Evolutionary conservation across 176 grass and related monocot species (phyloP).

Genomic region (Triticum turgidum): DNA sequence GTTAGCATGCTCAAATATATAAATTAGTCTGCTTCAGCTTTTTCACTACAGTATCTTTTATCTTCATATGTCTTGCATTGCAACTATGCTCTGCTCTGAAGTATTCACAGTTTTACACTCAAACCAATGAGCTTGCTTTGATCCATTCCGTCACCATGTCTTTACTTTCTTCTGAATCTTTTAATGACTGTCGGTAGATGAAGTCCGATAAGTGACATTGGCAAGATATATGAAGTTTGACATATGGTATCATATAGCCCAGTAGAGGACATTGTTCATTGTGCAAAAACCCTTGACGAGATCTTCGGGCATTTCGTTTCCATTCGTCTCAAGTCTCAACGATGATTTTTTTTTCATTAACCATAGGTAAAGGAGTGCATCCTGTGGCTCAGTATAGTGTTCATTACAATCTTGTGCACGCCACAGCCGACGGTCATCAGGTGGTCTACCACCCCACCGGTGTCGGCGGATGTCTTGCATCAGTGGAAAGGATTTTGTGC

Average conservation of each 20-base stretch:
- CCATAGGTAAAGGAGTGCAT: conserved; percentile 75
- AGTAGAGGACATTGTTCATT: conserved; percentile 5
- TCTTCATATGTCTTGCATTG: not conserved
- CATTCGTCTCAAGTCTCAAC: not conserved
- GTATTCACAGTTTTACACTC: conserved; percentile 8
- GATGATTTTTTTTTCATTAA: not conserved
- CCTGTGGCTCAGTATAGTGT: conserved; percentile 92
- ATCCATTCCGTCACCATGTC: not conserved
- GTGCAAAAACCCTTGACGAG: not conserved
- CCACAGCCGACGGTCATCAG: conserved; percentile 86
- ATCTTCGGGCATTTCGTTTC: not conserved
- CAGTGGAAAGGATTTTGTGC: conserved; percentile 99
- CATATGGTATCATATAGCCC: conserved; percentile 23
- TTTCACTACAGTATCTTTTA: not conserved
- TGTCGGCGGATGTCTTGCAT: conserved; percentile 75
- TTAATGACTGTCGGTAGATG: not conserved
- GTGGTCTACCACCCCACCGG: conserved; percentile 78
- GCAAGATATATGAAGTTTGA: conserved; percentile 18
- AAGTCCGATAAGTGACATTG: conserved; percentile 21
- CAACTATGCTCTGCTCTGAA: not conserved
- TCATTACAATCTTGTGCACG: conserved; percentile 94
- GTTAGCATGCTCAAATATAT: conserved; percentile 29
- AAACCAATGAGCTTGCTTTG: not conserved
- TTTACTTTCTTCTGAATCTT: conserved; percentile 9
- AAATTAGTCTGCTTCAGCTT: not conserved